phyloP scores from a whole-genome alignment of 2,329 filamentous ascomycete genomes.

The Monosporascus sp. region DNA sequence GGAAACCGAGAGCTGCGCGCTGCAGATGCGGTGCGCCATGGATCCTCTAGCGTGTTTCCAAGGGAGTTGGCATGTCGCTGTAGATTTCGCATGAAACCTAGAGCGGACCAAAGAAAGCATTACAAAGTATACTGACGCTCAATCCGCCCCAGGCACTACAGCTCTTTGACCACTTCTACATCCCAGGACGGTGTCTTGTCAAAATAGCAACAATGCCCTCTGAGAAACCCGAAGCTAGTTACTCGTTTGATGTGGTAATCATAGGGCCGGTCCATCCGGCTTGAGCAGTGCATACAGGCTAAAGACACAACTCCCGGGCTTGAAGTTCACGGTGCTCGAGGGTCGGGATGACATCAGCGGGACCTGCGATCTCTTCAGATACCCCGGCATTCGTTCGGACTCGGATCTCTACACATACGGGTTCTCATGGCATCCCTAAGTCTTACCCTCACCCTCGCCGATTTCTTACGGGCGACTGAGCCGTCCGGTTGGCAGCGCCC shows the following conservation, averaged over 20 bases:
- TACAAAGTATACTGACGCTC: too few relatives aligned
- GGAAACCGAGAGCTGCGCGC: too few relatives aligned
- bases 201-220: not conserved
- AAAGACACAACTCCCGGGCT: conserved; percentile 51
- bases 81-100: too few relatives aligned
- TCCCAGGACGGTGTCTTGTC: too few relatives aligned
- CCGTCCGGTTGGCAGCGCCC: too few relatives aligned
- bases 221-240: not conserved
- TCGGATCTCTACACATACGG: conserved; percentile 58
- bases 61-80: too few relatives aligned
- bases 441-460: conserved; percentile 35
- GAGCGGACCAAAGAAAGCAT: too few relatives aligned
- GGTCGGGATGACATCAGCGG: conserved; percentile 61
- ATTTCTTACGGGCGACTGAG: not conserved
- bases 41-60: too few relatives aligned
- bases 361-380: conserved; percentile 75
- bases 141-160: too few relatives aligned
- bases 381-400: conserved; percentile 67
- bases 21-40: too few relatives aligned
- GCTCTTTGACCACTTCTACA: too few relatives aligned
- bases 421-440: conserved; percentile 62
- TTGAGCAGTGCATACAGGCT: conserved; percentile 69
- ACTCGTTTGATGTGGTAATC: conserved; percentile 50
- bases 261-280: conserved; percentile 52
- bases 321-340: conserved; percentile 62